These are phyloP conservation scores for Penstemon newberryi DNA, from an alignment of 257 asterid genomes.

Conservation along the genomic window DNA sequence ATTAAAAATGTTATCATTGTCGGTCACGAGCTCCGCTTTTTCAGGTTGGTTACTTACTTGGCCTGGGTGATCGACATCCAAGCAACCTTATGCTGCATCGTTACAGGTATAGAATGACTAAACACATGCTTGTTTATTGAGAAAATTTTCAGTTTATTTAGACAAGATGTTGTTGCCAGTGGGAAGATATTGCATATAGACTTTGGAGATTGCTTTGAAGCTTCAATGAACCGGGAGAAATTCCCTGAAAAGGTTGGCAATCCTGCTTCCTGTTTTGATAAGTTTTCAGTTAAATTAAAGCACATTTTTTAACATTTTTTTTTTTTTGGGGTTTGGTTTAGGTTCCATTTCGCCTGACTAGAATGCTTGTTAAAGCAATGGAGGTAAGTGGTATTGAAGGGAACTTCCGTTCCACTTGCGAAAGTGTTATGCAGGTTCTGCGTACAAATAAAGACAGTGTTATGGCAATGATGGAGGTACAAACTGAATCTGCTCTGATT, in stretches of 20 bases:
- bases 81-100: constrained; percentile 99
- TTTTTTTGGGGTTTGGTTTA: constrained; percentile 30
- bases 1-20: neutral
- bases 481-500: constrained; percentile 6
- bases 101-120: constrained; percentile 55
- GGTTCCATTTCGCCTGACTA: constrained; percentile 99
- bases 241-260: constrained; percentile 92
- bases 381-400: constrained; percentile 99
- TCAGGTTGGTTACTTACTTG: constrained; percentile 97
- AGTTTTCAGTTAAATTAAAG: constrained; percentile 11
- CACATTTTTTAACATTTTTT: neutral
- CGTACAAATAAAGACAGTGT: constrained; percentile 92
- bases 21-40: constrained; percentile 22
- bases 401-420: constrained; percentile 95
- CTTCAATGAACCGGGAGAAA: constrained; percentile 98
- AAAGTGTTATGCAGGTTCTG: constrained; percentile 95
- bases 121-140: constrained; percentile 14
- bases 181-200: constrained; percentile 98
- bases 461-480: constrained; percentile 99
- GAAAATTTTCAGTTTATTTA: constrained; percentile 19
- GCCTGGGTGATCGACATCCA: constrained; percentile 99
- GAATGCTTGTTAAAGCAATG: constrained; percentile 99
- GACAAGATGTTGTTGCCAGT: constrained; percentile 46
- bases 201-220: constrained; percentile 99
- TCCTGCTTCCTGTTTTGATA: constrained; percentile 13